A percentile compares a stretch with the other conserved stretches of the same genome.
Evolutionary conservation across 345 rosid genomes (phyloP).

Genomic region (Cochlearia excelsa): DNA sequence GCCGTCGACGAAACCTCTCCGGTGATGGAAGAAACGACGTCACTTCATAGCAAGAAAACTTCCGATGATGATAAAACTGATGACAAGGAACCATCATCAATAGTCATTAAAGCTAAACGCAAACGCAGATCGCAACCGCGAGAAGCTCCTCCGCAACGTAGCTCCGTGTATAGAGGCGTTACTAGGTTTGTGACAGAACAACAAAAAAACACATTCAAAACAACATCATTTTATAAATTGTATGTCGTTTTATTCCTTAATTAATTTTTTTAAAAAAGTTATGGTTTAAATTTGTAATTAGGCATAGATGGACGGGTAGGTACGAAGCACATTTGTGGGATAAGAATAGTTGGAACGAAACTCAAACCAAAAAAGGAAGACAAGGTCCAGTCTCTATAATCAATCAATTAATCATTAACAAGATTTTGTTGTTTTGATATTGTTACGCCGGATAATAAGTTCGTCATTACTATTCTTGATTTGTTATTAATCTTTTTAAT

Average conservation of each 20-base stretch:
- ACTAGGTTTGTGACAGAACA: constrained; percentile 47
- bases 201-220: background rate
- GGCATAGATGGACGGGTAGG: constrained; percentile 87
- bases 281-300: constrained; percentile 15
- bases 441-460: constrained; percentile 17
- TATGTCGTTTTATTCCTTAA: background rate
- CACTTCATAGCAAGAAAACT: constrained; percentile 20
- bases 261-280: background rate
- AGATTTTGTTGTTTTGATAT: background rate
- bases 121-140: constrained; percentile 75
- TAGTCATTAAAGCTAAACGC: constrained; percentile 55
- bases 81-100: constrained; percentile 22
- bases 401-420: background rate
- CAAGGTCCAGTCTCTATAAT: constrained; percentile 49
- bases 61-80: constrained; percentile 14
- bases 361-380: constrained; percentile 78
- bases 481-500: constrained; percentile 3
- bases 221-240: background rate
- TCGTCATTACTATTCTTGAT: constrained; percentile 33
- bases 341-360: constrained; percentile 80
- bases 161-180: constrained; percentile 84
- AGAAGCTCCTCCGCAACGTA: constrained; percentile 87
- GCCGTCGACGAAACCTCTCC: constrained; percentile 8
- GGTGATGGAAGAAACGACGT: constrained; percentile 24
- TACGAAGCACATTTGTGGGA: constrained; percentile 90